Evolutionary conservation across 176 grass and related monocot genomes (phyloP).

Genomic region (Triticum turgidum): DNA sequence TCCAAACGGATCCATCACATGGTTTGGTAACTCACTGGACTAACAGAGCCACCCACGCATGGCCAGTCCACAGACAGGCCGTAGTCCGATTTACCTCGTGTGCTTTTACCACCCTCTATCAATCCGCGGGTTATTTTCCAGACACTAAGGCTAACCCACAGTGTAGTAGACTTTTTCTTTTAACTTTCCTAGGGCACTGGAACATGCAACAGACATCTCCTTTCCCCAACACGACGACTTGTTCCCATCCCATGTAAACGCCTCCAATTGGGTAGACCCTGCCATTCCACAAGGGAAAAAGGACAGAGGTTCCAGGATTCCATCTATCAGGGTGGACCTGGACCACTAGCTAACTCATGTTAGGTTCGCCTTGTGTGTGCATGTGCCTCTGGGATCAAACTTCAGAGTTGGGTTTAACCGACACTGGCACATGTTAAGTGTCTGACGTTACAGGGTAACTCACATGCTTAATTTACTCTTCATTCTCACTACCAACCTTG

Average conservation of each 20-base stretch:
- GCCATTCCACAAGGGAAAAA: background rate
- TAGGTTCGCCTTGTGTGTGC: background rate
- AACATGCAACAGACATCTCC: background rate
- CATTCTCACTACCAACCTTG: background rate
- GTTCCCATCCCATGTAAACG: constrained; percentile 21
- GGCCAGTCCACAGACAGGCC: background rate
- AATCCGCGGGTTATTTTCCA: background rate
- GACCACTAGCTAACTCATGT: background rate
- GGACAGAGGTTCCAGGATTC: background rate
- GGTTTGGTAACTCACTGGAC: background rate
- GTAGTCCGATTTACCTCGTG: background rate
- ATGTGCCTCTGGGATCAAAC: constrained; percentile 33
- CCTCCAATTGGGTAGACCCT: background rate
- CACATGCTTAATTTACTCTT: background rate
- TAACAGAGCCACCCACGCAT: constrained; percentile 3
- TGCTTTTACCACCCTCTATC: background rate
- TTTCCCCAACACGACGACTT: background rate
- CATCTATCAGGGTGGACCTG: background rate
- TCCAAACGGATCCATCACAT: background rate
- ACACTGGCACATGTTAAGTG: constrained; percentile 24
- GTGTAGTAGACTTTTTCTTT: background rate
- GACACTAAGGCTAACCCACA: background rate
- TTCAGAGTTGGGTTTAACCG: background rate
- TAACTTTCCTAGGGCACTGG: background rate
- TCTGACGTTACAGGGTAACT: background rate